phyloP scores from a whole-genome alignment of 148 eudicot genomes.

The Heliosperma pusillum region DNA sequence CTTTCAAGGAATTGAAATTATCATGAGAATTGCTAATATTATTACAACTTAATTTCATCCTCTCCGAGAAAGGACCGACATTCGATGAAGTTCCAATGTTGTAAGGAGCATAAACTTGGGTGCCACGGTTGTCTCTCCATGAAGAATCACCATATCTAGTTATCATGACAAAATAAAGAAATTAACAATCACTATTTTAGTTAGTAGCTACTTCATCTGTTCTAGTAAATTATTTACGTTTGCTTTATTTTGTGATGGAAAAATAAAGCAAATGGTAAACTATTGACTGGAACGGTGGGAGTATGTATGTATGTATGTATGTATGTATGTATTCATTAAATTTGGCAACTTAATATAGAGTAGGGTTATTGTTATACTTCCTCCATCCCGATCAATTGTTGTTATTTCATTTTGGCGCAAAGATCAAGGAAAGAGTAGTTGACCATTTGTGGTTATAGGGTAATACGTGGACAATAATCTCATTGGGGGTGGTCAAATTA shows the following conservation, averaged over 20 bases:
- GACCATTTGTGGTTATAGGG: too few relatives aligned
- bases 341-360: not conserved
- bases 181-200: not conserved
- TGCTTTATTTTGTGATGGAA: too few relatives aligned
- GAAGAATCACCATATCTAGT: slow-evolving; percentile 33
- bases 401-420: too few relatives aligned
- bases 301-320: too few relatives aligned
- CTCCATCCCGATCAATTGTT: too few relatives aligned
- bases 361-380: not conserved
- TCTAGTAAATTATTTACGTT: not conserved
- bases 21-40: slow-evolving; percentile 3
- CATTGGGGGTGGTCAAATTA: too few relatives aligned
- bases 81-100: slow-evolving; percentile 16
- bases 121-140: slow-evolving; percentile 25
- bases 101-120: slow-evolving; percentile 24
- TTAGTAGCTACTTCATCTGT: not conserved
- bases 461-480: too few relatives aligned
- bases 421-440: too few relatives aligned
- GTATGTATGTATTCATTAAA: too few relatives aligned
- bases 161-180: not conserved
- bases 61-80: slow-evolving; percentile 10
- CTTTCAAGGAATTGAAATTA: slow-evolving; percentile 18
- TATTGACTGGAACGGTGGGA: too few relatives aligned
- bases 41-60: slow-evolving; percentile 1
- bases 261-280: too few relatives aligned